Evolutionary conservation across 2,329 filamentous ascomycete species (phyloP).

Genomic region (Phyllosticta citribraziliensis): DNA sequence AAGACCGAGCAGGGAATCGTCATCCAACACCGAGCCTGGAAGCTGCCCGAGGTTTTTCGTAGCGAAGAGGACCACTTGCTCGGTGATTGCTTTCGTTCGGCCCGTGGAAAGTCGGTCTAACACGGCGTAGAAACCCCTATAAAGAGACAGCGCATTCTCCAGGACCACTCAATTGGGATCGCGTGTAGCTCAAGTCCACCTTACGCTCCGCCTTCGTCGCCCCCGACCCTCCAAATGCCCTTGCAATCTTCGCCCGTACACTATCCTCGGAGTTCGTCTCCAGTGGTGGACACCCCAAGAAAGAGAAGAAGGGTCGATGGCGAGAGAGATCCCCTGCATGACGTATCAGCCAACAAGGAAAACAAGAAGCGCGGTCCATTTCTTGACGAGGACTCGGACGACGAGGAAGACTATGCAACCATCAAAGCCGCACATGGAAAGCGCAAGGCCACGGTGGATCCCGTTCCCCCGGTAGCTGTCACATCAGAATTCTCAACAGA

Average conservation of each 20-base stretch:
- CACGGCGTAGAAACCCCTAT: conserved; percentile 22
- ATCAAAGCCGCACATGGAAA: conserved; percentile 29
- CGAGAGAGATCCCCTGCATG: conserved; percentile 23
- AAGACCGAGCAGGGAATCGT: conserved; percentile 38
- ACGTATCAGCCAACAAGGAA: conserved; percentile 24
- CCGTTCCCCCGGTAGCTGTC: neutral
- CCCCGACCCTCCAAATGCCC: conserved; percentile 50
- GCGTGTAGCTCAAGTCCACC: conserved; percentile 13
- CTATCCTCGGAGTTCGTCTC: conserved; percentile 44
- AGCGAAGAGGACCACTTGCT: conserved; percentile 37
- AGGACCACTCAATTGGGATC: conserved; percentile 9
- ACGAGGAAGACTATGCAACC: conserved; percentile 31
- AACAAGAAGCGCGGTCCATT: conserved; percentile 27
- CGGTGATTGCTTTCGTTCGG: conserved; percentile 22
- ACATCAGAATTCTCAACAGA: neutral
- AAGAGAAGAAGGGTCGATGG: conserved; percentile 27
- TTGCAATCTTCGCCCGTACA: conserved; percentile 50
- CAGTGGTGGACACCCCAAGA: conserved; percentile 24
- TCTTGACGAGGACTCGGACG: conserved; percentile 29
- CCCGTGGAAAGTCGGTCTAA: conserved; percentile 14
- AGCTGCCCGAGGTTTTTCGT: conserved; percentile 36
- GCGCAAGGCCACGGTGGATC: conserved; percentile 20
- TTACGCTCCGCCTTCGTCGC: conserved; percentile 28
- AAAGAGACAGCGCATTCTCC: conserved; percentile 15
- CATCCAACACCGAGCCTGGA: conserved; percentile 44